Evolutionary conservation across 495 filamentous ascomycete species (phyloP), one percentile per base, ranked within the genome.

Genomic region (Aspergillus sclerotiicarbonarius): DNA sequence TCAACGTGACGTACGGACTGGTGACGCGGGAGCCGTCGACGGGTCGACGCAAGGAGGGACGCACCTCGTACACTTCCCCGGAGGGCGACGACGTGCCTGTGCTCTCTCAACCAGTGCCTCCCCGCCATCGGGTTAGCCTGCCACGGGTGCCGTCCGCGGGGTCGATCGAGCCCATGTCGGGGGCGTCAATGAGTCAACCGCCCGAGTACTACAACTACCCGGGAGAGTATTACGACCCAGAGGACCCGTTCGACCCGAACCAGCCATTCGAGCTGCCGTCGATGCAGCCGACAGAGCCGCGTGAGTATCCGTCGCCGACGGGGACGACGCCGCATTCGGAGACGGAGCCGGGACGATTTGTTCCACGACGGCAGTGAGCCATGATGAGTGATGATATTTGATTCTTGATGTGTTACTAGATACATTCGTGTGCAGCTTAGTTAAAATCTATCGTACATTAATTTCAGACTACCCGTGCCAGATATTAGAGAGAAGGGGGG

Each of bases 21-120:
- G 60, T 78, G 18, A 63, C 64, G n/a, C 74, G 76, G 32, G 72
- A 62, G 15, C 65, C 70, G 2, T 80, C 75, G 8, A 72, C 70
- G 20, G 77, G 77, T 20, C 73, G 73, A 30, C 72, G 78, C 45
- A 78, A 77, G 51, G 63, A 61, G 6, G 70, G 70, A 12, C 37
- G 13, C 37, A 45, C 62, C 3, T 62, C 57, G 15, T 57, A 52
- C 39, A 64, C 47, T 9, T 49, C 54, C 13, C 43, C 65, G 33
- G 48, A 56, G 8, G 51, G 53, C 16, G 54, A 57, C 20, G 53
- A 57, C 20, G 53, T 68, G 18, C 57, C 58, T 37, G 58, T 65
- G 30, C 53, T 65, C 37, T 31, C 60, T 4, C 55, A 56, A 12
- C 61, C 65, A 0, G 39, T 59, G n/a, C 58, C 63, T 4, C 62